Base-by-base conservation (phyloP, 2,329 filamentous ascomycete genomes). In the Phoma sp. region DNA sequence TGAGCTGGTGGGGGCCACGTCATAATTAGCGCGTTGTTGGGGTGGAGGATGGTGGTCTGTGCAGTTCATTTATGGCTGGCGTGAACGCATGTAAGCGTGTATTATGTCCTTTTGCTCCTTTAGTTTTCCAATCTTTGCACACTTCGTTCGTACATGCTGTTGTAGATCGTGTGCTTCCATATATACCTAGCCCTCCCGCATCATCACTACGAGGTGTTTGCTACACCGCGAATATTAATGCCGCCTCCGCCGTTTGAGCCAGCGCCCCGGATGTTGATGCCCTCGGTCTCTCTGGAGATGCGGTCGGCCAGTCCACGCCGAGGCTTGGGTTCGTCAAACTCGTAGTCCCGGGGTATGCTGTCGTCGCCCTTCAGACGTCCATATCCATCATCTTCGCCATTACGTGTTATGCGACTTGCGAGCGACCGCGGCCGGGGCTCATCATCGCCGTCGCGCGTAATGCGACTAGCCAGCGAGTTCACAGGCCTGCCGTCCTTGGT, bases 401-500 rank as follows among this genome's bases (percentile, higher is more conserved):
- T 60, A 18, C 68, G 69, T 14, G 69, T 72, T 18, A 73, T 71
- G 10, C 70, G 62, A 23, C 64, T 65, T 1, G 68, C 69, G 10
- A 73, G 49, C 25, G 68, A 68, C 4, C 60, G 59, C 25, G 53
- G 47, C 29, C 47, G 14, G 10, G 62, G 46, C 18, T 53, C 53
- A 26, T 53, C 57, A 15, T 61, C 56, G 7, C 62, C 59, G 32
- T 69, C 63, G n/a, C 68, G 69, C 15, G 69, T 72, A 15, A 73
- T 72, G 5, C 70, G 59, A 21, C 65, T 65, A 2, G 68, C 69
- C 10, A 73, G 51, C 36, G 68, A 69, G 38, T 66, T 65, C 14
- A 72, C 32, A 12, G 69, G 69, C 29, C 64, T 60, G 30, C 71
- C 71, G 37, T 73, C 61, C 53, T 73, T 74, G 9, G 71, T 74